Base-by-base conservation (phyloP, 1,284 basidiomycete species). In the Nidula niveotomentosa region DNA sequence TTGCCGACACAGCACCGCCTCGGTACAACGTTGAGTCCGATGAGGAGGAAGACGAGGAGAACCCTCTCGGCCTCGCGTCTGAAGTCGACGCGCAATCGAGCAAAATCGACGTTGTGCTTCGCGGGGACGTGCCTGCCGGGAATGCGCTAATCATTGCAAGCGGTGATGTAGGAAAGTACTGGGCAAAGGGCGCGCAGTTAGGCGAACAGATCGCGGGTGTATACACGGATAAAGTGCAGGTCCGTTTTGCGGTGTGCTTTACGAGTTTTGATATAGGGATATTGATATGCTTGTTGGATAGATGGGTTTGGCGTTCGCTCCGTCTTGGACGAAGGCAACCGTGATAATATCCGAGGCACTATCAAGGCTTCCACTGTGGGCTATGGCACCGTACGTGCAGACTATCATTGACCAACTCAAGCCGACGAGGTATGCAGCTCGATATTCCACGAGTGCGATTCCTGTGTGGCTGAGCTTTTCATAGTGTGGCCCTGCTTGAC, bases 11-110 rank as follows among this genome's bases (percentile, higher is more conserved):
- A 39, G 69, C 73, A 6, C 80, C 85, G 1, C 80, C 85, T 35
- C 78, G 86, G 52, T 77, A 88, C 56, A 80, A 80, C 36, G 69
- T 86, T 50, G 85, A 88, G 64, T 87, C 85, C 1, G 86, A 88
- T 55, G 85, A 87, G 9, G 80, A 80, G 55, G 84, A 86, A 60
- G 85, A 88, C 56, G 83, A 86, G 59, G 72, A 76, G 54, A 79
- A 80, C 57, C 79, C 79, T 10, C 65, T 77, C 3, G 59, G 64
- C 6, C 51, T 56, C 12, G 50, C 57, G 6, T 30, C 60, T 37
- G 37, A 55, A 37, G 53, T 54, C 33, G 57, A 65, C 59, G 55
- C 64, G 23, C 56, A 61, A 17, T 54, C 62, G 18, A 53, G 58
- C 33, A 43, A 30, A 30, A 30, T 71, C 46, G 68, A 73, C 33